These are phyloP conservation scores for Extremus antarcticus DNA, from an alignment of 495 filamentous ascomycete species.

Conservation along the genomic window DNA sequence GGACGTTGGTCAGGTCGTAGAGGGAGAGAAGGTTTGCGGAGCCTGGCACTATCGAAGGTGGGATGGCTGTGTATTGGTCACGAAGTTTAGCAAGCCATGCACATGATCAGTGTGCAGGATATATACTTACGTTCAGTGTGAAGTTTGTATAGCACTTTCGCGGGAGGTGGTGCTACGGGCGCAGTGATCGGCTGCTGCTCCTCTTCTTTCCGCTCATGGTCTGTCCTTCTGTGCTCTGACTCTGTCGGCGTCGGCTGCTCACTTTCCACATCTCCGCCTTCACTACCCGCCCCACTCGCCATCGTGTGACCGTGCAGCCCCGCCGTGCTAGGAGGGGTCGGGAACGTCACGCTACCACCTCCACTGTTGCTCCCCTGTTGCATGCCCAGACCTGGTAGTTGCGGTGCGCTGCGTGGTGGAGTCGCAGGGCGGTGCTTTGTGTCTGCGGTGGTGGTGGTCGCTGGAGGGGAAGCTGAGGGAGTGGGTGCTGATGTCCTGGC, in stretches of 20 bases:
- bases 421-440: slow-evolving; percentile 30
- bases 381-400: slow-evolving; percentile 18
- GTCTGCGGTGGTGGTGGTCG: slow-evolving; percentile 15
- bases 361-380: slow-evolving; percentile 19
- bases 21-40: slow-evolving; percentile 53
- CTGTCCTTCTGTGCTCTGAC: slow-evolving; percentile 25
- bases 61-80: slow-evolving; percentile 27
- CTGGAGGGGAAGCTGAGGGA: slow-evolving; percentile 27
- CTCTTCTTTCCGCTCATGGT: slow-evolving; percentile 32
- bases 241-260: slow-evolving; percentile 9
- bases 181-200: slow-evolving; percentile 6
- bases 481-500: slow-evolving; percentile 24
- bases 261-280: slow-evolving; percentile 7
- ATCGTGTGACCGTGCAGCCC: slow-evolving; percentile 9
- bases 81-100: slow-evolving; percentile 18
- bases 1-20: slow-evolving; percentile 49
- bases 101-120: slow-evolving; percentile 21
- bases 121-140: slow-evolving; percentile 30
- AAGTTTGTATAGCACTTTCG: slow-evolving; percentile 28
- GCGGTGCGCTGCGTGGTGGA: slow-evolving; percentile 27
- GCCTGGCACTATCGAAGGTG: slow-evolving; percentile 41
- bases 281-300: slow-evolving; percentile 5
- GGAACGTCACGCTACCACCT: slow-evolving; percentile 25
- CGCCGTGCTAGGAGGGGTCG: slow-evolving; percentile 36
- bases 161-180: slow-evolving; percentile 6